Percentiles rank a stretch among this genome's conserved stretches.
Evolutionary conservation across 2,329 filamentous ascomycete genomes (phyloP).

Genomic region (Aspergillus jensenii): DNA sequence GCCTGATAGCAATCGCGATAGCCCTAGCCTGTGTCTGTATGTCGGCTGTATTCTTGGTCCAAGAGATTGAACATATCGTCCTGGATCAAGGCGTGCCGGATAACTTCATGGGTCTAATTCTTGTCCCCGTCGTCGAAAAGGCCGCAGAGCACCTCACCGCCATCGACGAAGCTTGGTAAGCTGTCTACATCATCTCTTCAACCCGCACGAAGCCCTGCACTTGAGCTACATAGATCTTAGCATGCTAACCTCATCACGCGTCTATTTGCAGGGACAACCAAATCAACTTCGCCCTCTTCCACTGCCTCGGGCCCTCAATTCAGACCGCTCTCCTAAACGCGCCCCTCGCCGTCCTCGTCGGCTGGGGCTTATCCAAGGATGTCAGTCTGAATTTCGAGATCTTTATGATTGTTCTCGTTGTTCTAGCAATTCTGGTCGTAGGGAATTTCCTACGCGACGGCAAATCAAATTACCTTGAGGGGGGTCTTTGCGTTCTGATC

Average conservation of each 20-base stretch:
- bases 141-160: constrained; percentile 82
- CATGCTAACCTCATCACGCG: constrained; percentile 11
- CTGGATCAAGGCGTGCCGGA: constrained; percentile 52
- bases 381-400: constrained; percentile 85
- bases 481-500: constrained; percentile 69
- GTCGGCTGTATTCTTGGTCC: constrained; percentile 71
- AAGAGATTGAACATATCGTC: constrained; percentile 67
- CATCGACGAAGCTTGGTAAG: constrained; percentile 78
- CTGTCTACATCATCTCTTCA: background rate
- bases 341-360: constrained; percentile 77
- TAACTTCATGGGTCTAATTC: constrained; percentile 68
- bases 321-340: constrained; percentile 89
- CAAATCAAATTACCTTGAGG: constrained; percentile 89
- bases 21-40: constrained; percentile 69
- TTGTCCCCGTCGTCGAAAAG: constrained; percentile 80
- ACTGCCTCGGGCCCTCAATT: constrained; percentile 82
- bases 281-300: constrained; percentile 82
- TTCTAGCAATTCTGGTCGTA: constrained; percentile 81
- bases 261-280: constrained; percentile 40
- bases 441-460: constrained; percentile 85
- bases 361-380: constrained; percentile 69
- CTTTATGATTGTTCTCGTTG: constrained; percentile 79
- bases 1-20: constrained; percentile 62
- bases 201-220: background rate
- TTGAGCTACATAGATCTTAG: background rate